Evolutionary conservation across 345 rosid species (phyloP).

Genomic region (Eucalyptus pauciflora): DNA sequence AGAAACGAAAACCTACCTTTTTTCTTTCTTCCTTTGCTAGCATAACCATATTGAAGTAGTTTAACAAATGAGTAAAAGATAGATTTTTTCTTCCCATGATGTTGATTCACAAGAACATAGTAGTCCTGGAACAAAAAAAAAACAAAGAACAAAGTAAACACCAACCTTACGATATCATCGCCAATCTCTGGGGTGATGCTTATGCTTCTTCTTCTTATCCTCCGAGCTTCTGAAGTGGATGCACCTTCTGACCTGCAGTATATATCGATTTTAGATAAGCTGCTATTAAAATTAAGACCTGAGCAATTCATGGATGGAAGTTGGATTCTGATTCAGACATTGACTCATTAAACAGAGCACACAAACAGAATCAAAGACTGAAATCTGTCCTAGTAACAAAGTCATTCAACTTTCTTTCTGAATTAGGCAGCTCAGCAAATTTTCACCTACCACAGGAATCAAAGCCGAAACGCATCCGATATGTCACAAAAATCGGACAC

Average conservation of each 20-base stretch:
- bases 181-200: constrained; percentile 99
- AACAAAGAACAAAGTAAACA: not conserved
- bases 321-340: not conserved
- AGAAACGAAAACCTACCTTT: not conserved
- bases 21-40: not conserved
- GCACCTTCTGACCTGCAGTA: constrained; percentile 78
- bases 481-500: not conserved
- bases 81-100: not conserved
- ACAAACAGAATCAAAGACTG: not conserved
- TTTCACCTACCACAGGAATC: not conserved
- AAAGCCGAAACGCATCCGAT: not conserved
- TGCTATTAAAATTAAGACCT: not conserved
- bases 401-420: not conserved
- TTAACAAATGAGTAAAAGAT: not conserved
- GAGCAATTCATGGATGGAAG: not conserved
- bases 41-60: not conserved
- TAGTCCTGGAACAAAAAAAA: not conserved
- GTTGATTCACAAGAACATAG: not conserved
- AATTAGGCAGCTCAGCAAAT: not conserved
- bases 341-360: not conserved
- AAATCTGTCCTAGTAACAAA: not conserved
- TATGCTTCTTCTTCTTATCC: constrained; percentile 92
- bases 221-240: constrained; percentile 64
- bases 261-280: not conserved
- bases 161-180: constrained; percentile 96